Evolutionary conservation across 164 flowering plant species (phyloP).

Genomic region (Vitis labrusca): DNA sequence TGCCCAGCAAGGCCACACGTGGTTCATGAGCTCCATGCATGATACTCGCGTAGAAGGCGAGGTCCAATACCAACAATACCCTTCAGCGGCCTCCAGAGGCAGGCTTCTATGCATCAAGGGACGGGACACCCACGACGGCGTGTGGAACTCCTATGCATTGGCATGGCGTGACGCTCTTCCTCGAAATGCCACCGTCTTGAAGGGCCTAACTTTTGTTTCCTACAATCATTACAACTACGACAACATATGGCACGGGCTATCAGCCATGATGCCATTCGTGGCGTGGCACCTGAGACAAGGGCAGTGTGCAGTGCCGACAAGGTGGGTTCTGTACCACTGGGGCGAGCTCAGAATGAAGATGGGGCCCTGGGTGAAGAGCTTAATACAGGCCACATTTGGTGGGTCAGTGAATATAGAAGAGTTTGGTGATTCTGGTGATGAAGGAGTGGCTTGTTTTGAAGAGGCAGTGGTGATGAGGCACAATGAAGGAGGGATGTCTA

Average conservation of each 20-base stretch:
- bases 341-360: constrained; percentile 26
- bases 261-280: constrained; percentile 25
- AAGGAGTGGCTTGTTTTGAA: constrained; percentile 24
- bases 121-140: constrained; percentile 19
- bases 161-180: constrained; percentile 37
- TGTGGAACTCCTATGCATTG: constrained; percentile 33
- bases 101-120: constrained; percentile 36
- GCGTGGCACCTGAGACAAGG: constrained; percentile 27
- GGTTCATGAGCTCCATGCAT: constrained; percentile 50
- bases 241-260: constrained; percentile 31
- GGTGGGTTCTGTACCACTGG: constrained; percentile 25
- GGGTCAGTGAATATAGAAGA: constrained; percentile 19
- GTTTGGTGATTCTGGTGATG: constrained; percentile 16
- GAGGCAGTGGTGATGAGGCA: constrained; percentile 31
- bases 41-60: constrained; percentile 28
- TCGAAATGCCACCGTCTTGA: constrained; percentile 10
- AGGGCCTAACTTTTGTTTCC: constrained; percentile 27
- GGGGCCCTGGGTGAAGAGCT: constrained; percentile 24
- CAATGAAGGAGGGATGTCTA: constrained; percentile 23
- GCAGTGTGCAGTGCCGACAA: constrained; percentile 13
- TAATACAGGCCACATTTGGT: constrained; percentile 18
- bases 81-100: constrained; percentile 28
- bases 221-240: constrained; percentile 25
- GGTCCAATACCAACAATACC: constrained; percentile 32
- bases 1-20: constrained; percentile 36